Conservation (phyloP, 345 rosid genomes). For the sweet orange (Citrus sinensis) region DVS_A1.0 CM039167.1:6697001-6697500, state of each 20-base stretch:
- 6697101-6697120: background rate
- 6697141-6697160: rapidly evolving
- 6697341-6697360: background rate
- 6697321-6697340: background rate
- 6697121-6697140: background rate
- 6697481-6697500: background rate
- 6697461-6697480: background rate
- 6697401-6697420: background rate
- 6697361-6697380: background rate
- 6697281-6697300: too few species aligned
- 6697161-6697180: background rate
- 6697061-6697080: background rate
- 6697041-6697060: background rate
- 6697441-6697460: background rate
- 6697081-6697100: background rate
- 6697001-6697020: too few species aligned
- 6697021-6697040: too few species aligned
- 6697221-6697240: background rate
- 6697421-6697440: background rate
- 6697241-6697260: background rate
- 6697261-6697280: background rate
- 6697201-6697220: background rate
- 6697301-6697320: too few species aligned
- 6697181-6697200: background rate
- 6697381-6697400: rapidly evolving